These are phyloP conservation scores for Glebionis coronaria DNA, from an alignment of 129 eudicot genomes.

Conservation along the genomic window DNA sequence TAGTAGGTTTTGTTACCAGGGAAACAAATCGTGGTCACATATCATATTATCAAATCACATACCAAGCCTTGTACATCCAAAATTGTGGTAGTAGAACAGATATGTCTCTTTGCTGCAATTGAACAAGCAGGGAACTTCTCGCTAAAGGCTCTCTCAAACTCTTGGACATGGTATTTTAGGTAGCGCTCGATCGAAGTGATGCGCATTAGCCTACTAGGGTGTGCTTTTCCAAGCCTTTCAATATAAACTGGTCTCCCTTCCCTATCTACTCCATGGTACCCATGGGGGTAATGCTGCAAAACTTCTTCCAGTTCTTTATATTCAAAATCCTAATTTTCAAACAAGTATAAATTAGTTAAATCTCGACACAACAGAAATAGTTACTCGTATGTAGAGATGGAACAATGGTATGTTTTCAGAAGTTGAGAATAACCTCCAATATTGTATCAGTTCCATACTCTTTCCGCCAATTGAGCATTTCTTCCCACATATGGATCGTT, in stretches of 20 bases:
- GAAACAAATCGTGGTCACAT: neutral
- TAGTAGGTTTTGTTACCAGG: neutral
- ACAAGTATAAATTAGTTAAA: neutral
- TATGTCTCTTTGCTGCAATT: slow-evolving; percentile 76
- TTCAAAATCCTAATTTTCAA: slow-evolving; percentile 51
- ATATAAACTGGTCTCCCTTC: slow-evolving; percentile 94
- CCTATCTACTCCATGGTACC: slow-evolving; percentile 94
- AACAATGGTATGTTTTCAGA: neutral
- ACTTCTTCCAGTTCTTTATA: slow-evolving; percentile 85
- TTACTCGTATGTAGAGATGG: too few relatives aligned
- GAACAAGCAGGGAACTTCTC: slow-evolving; percentile 96
- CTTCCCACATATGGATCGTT: slow-evolving; percentile 90
- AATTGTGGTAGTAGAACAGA: slow-evolving; percentile 83
- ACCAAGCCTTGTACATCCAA: slow-evolving; percentile 95
- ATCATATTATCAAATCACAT: slow-evolving; percentile 26
- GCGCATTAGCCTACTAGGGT: slow-evolving; percentile 78
- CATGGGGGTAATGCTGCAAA: slow-evolving; percentile 86
- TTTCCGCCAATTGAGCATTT: slow-evolving; percentile 91
- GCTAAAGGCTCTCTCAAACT: slow-evolving; percentile 72
- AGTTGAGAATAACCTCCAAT: slow-evolving; percentile 56
- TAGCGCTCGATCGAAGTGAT: slow-evolving; percentile 73
- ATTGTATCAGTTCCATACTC: slow-evolving; percentile 87
- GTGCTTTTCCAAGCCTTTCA: slow-evolving; percentile 88
- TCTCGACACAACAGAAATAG: neutral
- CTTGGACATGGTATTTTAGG: slow-evolving; percentile 82